phyloP scores from a whole-genome alignment of 2,329 filamentous ascomycete species.

The Arthroderma sp. region DNA sequence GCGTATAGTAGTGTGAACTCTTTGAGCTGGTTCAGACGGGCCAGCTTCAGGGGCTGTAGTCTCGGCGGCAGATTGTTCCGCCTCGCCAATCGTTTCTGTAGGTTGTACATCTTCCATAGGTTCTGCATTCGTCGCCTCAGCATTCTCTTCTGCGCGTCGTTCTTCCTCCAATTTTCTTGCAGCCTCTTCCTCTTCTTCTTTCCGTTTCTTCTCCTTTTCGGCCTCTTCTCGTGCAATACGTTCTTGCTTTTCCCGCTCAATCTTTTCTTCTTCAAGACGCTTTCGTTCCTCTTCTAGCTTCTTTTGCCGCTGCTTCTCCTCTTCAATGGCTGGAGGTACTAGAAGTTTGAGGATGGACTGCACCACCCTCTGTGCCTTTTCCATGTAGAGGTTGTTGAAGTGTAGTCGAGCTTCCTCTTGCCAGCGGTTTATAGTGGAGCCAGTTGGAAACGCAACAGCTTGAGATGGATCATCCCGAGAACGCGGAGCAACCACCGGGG shows the following conservation, averaged over 20 bases:
- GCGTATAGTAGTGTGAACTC: slow-evolving; percentile 70
- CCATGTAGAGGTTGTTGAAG: slow-evolving; percentile 56
- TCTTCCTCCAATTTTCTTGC: slow-evolving; percentile 28
- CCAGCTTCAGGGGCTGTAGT: slow-evolving; percentile 34
- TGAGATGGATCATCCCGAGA: slow-evolving; percentile 46
- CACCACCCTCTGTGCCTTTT: slow-evolving; percentile 57
- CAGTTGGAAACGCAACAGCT: slow-evolving; percentile 61
- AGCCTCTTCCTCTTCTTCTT: slow-evolving; percentile 58
- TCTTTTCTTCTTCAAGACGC: slow-evolving; percentile 49
- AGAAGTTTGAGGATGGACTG: slow-evolving; percentile 60
- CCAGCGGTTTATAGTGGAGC: slow-evolving; percentile 66
- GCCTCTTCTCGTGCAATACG: slow-evolving; percentile 56
- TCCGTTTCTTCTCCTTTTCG: slow-evolving; percentile 57
- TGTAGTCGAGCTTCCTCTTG: slow-evolving; percentile 80
- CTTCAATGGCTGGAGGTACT: slow-evolving; percentile 72
- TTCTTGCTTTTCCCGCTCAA: slow-evolving; percentile 51
- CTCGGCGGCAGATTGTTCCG: slow-evolving; percentile 23
- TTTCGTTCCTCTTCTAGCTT: slow-evolving; percentile 45
- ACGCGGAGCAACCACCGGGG: slow-evolving; percentile 18
- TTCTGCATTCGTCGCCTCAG: slow-evolving; percentile 34
- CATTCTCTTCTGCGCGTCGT: slow-evolving; percentile 48
- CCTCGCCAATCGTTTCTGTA: slow-evolving; percentile 27
- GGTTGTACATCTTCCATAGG: slow-evolving; percentile 70
- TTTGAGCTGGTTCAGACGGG: slow-evolving; percentile 39
- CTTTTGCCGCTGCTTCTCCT: slow-evolving; percentile 59